phyloP scores from a whole-genome alignment of 371 early-diverging fungal species.

The Coelomomyces lativittatus region DNA sequence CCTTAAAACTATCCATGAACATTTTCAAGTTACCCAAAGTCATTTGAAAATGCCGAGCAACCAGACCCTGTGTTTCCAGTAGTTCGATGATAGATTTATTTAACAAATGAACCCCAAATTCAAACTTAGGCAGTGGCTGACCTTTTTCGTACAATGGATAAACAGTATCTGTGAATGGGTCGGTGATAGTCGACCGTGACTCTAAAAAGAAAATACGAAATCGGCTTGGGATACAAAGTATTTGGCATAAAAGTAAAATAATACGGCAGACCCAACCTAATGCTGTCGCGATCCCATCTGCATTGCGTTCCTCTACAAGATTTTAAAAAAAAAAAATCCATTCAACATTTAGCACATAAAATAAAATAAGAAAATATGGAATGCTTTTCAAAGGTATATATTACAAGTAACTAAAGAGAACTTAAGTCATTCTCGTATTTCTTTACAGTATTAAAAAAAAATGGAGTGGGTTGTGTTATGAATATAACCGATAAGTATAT shows the following conservation, averaged over 20 bases:
- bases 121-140: background rate
- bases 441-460: background rate
- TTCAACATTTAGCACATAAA: background rate
- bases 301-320: background rate
- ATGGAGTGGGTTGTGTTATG: background rate
- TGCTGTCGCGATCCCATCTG: background rate
- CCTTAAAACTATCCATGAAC: background rate
- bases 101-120: background rate
- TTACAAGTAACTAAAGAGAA: background rate
- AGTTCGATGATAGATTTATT: background rate
- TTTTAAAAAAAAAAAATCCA: no score
- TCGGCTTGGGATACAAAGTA: background rate
- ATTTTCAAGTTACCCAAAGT: background rate
- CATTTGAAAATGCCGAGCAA: background rate
- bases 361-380: background rate
- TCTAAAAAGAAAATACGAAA: background rate
- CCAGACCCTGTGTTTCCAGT: background rate
- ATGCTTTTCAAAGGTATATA: background rate
- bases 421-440: background rate
- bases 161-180: background rate
- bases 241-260: background rate
- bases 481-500: no score
- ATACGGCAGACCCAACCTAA: background rate
- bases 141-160: background rate
- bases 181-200: background rate